Conservation (phyloP, 257 asterid genomes). For the Buddleja alternifolia region DNA sequence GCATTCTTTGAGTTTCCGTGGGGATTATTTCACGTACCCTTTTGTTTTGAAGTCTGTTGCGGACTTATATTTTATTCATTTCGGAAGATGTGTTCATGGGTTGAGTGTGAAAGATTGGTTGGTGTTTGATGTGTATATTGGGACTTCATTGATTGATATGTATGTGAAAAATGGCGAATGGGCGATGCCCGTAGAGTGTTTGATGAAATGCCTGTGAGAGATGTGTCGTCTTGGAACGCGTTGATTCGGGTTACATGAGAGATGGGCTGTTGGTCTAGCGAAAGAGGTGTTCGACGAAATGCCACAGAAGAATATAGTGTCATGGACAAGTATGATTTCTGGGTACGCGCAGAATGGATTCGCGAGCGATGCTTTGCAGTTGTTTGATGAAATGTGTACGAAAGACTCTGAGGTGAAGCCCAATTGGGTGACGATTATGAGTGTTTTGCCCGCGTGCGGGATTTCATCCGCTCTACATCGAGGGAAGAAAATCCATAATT, state of each 20-base stretch:
- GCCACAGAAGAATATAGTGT: slow-evolving; percentile 60
- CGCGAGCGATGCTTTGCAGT: slow-evolving; percentile 51
- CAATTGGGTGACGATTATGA: slow-evolving; percentile 85
- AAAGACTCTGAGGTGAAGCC: slow-evolving; percentile 62
- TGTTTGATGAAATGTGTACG: slow-evolving; percentile 63
- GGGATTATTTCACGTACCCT: slow-evolving; percentile 79
- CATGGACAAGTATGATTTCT: slow-evolving; percentile 90
- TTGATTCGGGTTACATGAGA: slow-evolving; percentile 80
- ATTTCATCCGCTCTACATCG: slow-evolving; percentile 66
- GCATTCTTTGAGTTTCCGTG: slow-evolving; percentile 55
- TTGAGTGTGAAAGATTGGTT: slow-evolving; percentile 62
- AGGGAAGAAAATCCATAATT: slow-evolving; percentile 61
- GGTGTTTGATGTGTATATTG: slow-evolving; percentile 59
- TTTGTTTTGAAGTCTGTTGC: slow-evolving; percentile 76
- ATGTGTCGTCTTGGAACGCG: slow-evolving; percentile 71
- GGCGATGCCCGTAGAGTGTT: slow-evolving; percentile 59
- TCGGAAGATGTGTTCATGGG: slow-evolving; percentile 63
- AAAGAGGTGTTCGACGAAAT: slow-evolving; percentile 56
- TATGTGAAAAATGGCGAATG: slow-evolving; percentile 69
- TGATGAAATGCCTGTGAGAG: slow-evolving; percentile 68
- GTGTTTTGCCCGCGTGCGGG: slow-evolving; percentile 79
- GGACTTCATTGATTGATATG: slow-evolving; percentile 74
- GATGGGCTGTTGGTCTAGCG: slow-evolving; percentile 58
- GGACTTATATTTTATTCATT: slow-evolving; percentile 31
- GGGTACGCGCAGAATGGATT: slow-evolving; percentile 87